Base-by-base conservation (phyloP, 495 filamentous ascomycete species). In the Niebla homalea region DNA sequence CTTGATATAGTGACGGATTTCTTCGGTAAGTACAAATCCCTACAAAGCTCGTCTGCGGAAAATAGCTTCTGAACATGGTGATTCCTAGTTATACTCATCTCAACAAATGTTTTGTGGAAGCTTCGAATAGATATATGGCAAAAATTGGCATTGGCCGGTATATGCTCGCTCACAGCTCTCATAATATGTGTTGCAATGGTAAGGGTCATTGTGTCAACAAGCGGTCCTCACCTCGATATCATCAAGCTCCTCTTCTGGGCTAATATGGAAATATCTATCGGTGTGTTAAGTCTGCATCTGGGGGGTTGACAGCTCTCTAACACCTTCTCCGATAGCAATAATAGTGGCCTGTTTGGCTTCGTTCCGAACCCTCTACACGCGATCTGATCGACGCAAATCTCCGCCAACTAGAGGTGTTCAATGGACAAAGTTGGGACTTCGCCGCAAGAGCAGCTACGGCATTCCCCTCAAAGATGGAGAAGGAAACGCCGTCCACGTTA, bases 1-100 rank as follows among this genome's bases (percentile, higher is more conserved):
- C 20, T 51, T n/a, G 41, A 51, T 32, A 45, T 43, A 10, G 19
- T 43, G 18, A 46, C 49, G 1, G 49, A 51, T 51, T 39, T 7
- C n/a, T 14, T 45, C n/a, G 25, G 42, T 45, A 19, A 50, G 37
- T n/a, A 26, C 25, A 26, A 26, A 26, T 26, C 8, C 25, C 8
- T 26, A 4, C 3, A 26, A 26, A 26, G 25, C 25, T 26, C n/a
- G n/a, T n/a, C n/a, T n/a, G n/a, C n/a, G n/a, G n/a, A 26, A 26
- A 26, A 4, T 8, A 26, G 25, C 8, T 26, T 26, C 22, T 49
- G 36, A 49, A n/a, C 12, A 10, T 11, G 5, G 1, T 7, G 25
- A 4, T 26, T 26, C 8, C 36, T 14, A 49, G 48, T 49, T 29
- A 49, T 49, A 16, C 15, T 49, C 8, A 19, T 49, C 15, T 43